Evolutionary conservation across 176 grass and related monocot species (phyloP).

Genomic region (Calamus simplicifolius): DNA sequence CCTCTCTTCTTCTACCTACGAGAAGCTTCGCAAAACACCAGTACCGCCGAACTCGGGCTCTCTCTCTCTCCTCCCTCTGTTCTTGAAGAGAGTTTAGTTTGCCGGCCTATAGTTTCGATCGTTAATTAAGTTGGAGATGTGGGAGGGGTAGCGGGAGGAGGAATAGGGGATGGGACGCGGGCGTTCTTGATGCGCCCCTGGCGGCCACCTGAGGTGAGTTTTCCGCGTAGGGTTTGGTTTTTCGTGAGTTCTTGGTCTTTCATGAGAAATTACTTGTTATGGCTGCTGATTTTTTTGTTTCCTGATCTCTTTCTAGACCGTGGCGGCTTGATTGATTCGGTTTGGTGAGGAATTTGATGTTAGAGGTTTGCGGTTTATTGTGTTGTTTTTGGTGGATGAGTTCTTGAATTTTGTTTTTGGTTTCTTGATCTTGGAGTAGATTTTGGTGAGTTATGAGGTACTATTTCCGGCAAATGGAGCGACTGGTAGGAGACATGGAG

Average conservation of each 20-base stretch:
- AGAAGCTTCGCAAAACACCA: constrained; percentile 2
- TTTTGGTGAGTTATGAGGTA: constrained; percentile 69
- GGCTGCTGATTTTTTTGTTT: constrained; percentile 10
- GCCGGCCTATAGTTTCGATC: no score
- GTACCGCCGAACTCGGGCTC: neutral
- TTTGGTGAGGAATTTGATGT: constrained; percentile 36
- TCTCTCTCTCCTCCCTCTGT: neutral
- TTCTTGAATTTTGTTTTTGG: constrained; percentile 16
- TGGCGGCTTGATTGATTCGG: constrained; percentile 31
- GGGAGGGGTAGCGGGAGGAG: constrained; percentile 9
- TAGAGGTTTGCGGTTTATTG: no score
- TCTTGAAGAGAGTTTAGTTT: no score
- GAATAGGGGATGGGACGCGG: constrained; percentile 8
- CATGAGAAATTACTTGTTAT: neutral
- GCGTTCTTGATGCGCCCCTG: constrained; percentile 29
- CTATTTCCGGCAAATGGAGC: constrained; percentile 49
- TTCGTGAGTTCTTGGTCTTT: constrained; percentile 8
- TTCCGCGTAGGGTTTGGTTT: neutral
- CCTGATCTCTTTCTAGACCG: constrained; percentile 24
- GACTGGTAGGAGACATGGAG: constrained; percentile 63
- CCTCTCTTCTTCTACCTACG: constrained; percentile 3
- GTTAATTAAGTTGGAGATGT: neutral
- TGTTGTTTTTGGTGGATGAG: no score
- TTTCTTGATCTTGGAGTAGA: constrained; percentile 21
- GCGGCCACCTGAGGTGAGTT: constrained; percentile 46